Base-by-base conservation (phyloP, 768 basidiomycete genomes). In the Tulasnella sp. region DNA sequence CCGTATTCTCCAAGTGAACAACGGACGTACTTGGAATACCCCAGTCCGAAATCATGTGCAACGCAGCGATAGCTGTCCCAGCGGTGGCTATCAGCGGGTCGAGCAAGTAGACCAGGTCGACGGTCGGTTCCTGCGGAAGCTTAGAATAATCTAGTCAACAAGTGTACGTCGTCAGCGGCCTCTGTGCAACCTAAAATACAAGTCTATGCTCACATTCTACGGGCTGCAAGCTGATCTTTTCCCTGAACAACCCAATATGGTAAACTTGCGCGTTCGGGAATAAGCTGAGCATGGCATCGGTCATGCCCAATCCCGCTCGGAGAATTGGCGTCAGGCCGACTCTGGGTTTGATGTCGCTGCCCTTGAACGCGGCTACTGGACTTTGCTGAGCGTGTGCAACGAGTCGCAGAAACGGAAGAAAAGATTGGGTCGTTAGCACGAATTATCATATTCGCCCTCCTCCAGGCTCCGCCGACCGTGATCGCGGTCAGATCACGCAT, bases 21-120 rank as follows among this genome's bases (percentile, higher is more conserved):
- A 1, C 29, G 26, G 41, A 62, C 85, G 75, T 75, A 91, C 92
- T 73, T 17, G 89, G 83, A 76, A 92, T 84, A 35, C 92, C 91
- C 92, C 91, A 93, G 69, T 93, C 93, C 1, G 84, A 76, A 68
- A 96, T 84, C 93, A 97, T 98, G 67, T 85, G 77, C 71, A 98
- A 79, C 9, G 95, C 95, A 19, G 96, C 95, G 74, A 86, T 85
- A 2, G 92, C 94, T 4, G 96, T 98, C 12, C 94, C 92, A 67
- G 95, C 96, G 2, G 96, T 98, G 0, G 96, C 96, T 76, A 98
- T 89, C 37, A 98, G 81, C 19, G 96, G 96, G 76, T 98, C 96
- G 36, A 98, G 83, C 29, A 98, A 82, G 81, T 88, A 93, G n/a
- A 94, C 88, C 44, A 86, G 80, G 77, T 98, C 95, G 16, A 95